Evolutionary conservation across 805 yeast species (phyloP), one percentile per base, ranked within the genome.

Genomic region (Wickerhamomyces canadensis): DNA sequence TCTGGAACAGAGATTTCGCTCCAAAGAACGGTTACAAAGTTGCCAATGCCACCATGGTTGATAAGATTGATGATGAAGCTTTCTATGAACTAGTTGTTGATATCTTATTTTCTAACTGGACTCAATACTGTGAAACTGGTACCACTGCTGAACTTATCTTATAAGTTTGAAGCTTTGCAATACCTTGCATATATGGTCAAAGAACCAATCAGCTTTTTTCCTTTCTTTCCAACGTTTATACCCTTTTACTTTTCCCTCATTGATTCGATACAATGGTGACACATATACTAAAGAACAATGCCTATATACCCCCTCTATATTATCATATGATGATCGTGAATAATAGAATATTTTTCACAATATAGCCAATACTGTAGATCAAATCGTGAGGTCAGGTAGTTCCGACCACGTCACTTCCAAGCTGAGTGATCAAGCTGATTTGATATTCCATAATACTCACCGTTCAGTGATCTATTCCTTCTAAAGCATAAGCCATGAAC

Each of bases 31-130:
- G 60, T 29, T 46, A 46, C 30, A 50, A 48, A 37, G 52, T 58
- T 16, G 68, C 67, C 19, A 65, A 62, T 42, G 69, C 63, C 11
- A 63, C 63, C 4, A 41, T 61, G 31, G 54, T 62, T 35, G 61
- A 61, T 36, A 34, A 48, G 23, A 48, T 67, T 37, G 59, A 63
- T 35, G 58, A 57, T 22, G 53, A 41, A 4, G 39, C 30, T 34
- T 62, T 63, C 43, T 61, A 58, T 36, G 62, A 49, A 26, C 36
- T 51, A 35, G 40, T 66, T 29, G 41, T 61, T 12, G 63, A 61
- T 22, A 49, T 58, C 21, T 54, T 57, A 37, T 59, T 61, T 51
- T 48, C 51, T 31, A 61, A 65, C 48, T 66, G 64, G 63, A 60
- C 65, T 25, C 55, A 52, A 34, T 65, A 57, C 53, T 66, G 70